These are phyloP conservation scores for Umbelopsis vinacea DNA, from an alignment of 192 early-diverging fungal species.

Conservation along the genomic window DNA sequence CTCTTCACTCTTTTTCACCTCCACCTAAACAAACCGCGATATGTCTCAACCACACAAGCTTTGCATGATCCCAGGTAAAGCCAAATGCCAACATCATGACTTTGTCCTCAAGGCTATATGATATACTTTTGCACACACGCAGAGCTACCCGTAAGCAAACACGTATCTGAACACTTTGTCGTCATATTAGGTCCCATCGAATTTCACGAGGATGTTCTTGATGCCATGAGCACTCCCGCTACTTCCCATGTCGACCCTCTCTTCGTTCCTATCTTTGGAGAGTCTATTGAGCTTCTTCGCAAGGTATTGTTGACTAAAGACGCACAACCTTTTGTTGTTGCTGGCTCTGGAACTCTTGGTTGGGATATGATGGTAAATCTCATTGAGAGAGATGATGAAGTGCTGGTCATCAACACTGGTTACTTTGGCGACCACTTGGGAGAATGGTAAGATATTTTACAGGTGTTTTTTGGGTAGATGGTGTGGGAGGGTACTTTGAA, in stretches of 20 bases:
- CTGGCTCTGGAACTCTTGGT: constrained; percentile 96
- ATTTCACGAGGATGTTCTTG: constrained; percentile 86
- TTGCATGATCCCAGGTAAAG: constrained; percentile 92
- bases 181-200: constrained; percentile 83
- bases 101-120: no score
- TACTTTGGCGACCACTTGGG: constrained; percentile 97
- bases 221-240: constrained; percentile 86
- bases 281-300: constrained; percentile 82
- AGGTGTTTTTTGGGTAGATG: background rate
- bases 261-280: constrained; percentile 89
- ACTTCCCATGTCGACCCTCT: constrained; percentile 90
- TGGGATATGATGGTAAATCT: constrained; percentile 98
- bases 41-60: constrained; percentile 62
- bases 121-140: no score
- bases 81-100: no score
- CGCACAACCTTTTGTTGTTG: constrained; percentile 92
- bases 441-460: constrained; percentile 66
- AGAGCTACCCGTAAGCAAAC: background rate
- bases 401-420: constrained; percentile 88
- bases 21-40: background rate
- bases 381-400: constrained; percentile 85
- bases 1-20: background rate
- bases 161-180: background rate
- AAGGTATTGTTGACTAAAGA: constrained; percentile 76
- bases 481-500: constrained; percentile 20